Evolutionary conservation across 228 moss, liverwort and hornwort genomes (phyloP), one percentile per base, ranked within the genome.

Genomic region (Sphagnum magellanicum): DNA sequence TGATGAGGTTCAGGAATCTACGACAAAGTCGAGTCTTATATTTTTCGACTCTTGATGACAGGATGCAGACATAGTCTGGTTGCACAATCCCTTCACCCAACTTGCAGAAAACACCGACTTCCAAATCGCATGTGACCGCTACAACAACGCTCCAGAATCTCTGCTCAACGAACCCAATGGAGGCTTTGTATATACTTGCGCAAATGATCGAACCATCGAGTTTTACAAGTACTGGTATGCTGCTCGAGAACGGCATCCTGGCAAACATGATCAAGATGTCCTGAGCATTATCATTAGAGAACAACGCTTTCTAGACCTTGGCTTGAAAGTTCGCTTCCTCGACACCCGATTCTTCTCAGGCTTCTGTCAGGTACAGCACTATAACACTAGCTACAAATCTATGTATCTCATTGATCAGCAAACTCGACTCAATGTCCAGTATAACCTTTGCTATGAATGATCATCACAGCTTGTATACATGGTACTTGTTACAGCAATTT

Each of bases 301-400:
- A 16, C 75, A 74, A 71, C 79, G 86, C 60, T 92, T 91, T 72
- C 67, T 65, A 46, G 74, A 72, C 67, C 81, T 83, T 48, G 81
- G 86, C 65, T 68, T 96, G 60, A 80, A 79, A 70, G 51, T 92
- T 66, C 85, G 90, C 59, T 95, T 95, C 72, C 79, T 95, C 53
- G 79, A 95, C 69, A 92, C 95, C 6, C 58, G 71, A 48, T 75
- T 82, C 70, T 92, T 92, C 70, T 87, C 88, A 66, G 95, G 95
- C 59, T 95, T 95, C 63, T 95, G 95, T 72, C 82, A 95, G 79
- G 95, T 88, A 72, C 32, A 32, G 32, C 32, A 32, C 32, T 32
- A 32, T 32, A 32, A 32, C 32, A 32, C 32, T 32, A 32, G 32
- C 32, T 32, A 32, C 32, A 32, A 32, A 32, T 32, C 32, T 32